Percentiles rank a stretch among this genome's conserved stretches.
phyloP scores from a whole-genome alignment of 2,329 filamentous ascomycete genomes.

The Dactylellina sp. region DNA sequence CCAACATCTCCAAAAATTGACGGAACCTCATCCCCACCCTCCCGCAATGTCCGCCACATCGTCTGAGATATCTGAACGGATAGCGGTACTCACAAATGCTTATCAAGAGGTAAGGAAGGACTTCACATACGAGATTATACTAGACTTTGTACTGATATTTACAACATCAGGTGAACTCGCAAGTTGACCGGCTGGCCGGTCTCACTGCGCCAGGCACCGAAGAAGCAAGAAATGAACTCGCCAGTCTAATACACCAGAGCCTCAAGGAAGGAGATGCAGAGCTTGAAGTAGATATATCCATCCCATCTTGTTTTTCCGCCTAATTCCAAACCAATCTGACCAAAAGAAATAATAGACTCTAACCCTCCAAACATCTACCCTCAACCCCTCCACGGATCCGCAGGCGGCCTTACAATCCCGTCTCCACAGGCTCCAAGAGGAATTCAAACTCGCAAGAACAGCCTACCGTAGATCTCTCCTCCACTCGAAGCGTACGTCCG shows the following conservation, averaged over 20 bases:
- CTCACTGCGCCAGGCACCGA: slow-evolving; percentile 63
- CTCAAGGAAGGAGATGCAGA: slow-evolving; percentile 65
- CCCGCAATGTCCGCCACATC: slow-evolving; percentile 39
- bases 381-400: slow-evolving; percentile 65
- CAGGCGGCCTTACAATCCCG: slow-evolving; percentile 74
- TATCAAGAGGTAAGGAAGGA: slow-evolving; percentile 60
- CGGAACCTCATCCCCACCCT: not conserved
- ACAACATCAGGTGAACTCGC: slow-evolving; percentile 61
- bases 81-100: slow-evolving; percentile 58
- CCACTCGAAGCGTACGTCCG: slow-evolving; percentile 41
- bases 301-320: not conserved
- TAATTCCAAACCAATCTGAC: not conserved
- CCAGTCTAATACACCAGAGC: slow-evolving; percentile 59
- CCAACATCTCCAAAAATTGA: slow-evolving; percentile 8
- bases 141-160: too few species aligned
- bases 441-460: slow-evolving; percentile 70
- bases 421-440: slow-evolving; percentile 74
- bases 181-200: slow-evolving; percentile 72
- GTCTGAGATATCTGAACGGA: slow-evolving; percentile 59
- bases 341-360: slow-evolving; percentile 62
- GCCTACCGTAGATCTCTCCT: slow-evolving; percentile 51
- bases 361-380: slow-evolving; percentile 70
- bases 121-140: too few species aligned
- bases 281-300: slow-evolving; percentile 54
- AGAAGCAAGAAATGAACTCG: slow-evolving; percentile 58